These are phyloP conservation scores for Choricystis sp. DNA, from an alignment of 139 green algal species.

Conservation along the genomic window DNA sequence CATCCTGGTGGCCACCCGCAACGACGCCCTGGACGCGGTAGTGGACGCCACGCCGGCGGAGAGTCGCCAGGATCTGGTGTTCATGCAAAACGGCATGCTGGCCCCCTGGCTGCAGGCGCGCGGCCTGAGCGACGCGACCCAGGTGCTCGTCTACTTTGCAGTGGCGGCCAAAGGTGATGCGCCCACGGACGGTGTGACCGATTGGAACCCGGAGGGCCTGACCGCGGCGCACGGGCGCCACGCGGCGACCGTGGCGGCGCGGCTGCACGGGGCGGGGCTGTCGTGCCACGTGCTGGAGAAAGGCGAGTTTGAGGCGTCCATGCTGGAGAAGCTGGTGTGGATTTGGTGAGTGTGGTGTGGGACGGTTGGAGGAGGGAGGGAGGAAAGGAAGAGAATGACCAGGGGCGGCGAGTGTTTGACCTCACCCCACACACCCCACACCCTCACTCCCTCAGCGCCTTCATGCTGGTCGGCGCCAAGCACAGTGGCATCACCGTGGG, in stretches of 20 bases:
- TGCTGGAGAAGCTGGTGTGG: constrained; percentile 99
- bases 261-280: constrained; percentile 57
- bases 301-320: constrained; percentile 47
- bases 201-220: constrained; percentile 91
- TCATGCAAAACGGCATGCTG: constrained; percentile 98
- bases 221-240: constrained; percentile 75
- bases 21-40: constrained; percentile 62
- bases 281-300: constrained; percentile 65
- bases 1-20: constrained; percentile 82
- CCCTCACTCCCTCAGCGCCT: constrained; percentile 38
- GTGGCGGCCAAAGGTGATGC: constrained; percentile 85
- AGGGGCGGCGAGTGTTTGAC: too few relatives aligned
- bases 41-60: constrained; percentile 46
- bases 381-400: too few relatives aligned
- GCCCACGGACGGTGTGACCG: constrained; percentile 80
- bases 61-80: constrained; percentile 76
- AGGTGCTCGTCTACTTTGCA: constrained; percentile 96
- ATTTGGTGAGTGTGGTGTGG: constrained; percentile 53
- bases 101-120: constrained; percentile 76
- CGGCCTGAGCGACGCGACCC: constrained; percentile 40
- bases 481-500: constrained; percentile 64
- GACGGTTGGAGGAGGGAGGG: not conserved
- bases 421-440: not conserved
- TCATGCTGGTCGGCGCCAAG: constrained; percentile 85
- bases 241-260: constrained; percentile 55